Evolutionary conservation across 805 yeast genomes (phyloP).

Genomic region (Monosporozyma servazzii): DNA sequence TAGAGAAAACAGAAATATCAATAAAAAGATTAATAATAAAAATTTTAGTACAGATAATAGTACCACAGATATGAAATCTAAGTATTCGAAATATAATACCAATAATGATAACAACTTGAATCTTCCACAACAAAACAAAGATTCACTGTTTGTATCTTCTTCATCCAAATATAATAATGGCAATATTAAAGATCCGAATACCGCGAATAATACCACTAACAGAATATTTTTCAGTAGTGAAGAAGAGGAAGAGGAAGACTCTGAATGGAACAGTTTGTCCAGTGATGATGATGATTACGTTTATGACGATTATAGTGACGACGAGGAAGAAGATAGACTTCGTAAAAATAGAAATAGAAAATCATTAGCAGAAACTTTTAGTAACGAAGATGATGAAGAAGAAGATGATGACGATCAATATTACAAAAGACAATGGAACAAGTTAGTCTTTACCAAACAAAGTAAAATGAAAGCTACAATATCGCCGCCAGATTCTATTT

Average conservation of each 20-base stretch:
- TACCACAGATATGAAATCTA: not conserved
- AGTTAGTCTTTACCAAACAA: slow-evolving; percentile 19
- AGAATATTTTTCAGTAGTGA: slow-evolving; percentile 28
- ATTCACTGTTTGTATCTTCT: slow-evolving; percentile 4
- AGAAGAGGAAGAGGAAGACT: slow-evolving; percentile 21
- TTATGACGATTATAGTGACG: slow-evolving; percentile 19
- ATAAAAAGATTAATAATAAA: slow-evolving; percentile 1
- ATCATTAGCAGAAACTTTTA: not conserved
- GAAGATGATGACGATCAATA: slow-evolving; percentile 27
- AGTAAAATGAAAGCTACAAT: not conserved
- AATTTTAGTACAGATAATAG: not conserved
- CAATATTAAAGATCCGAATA: slow-evolving; percentile 3
- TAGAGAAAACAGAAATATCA: not conserved
- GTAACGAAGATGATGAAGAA: slow-evolving; percentile 15
- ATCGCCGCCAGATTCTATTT: not conserved
- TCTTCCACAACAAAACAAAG: slow-evolving; percentile 1
- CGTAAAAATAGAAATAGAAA: slow-evolving; percentile 2
- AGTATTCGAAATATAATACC: not conserved
- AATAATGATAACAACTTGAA: not conserved
- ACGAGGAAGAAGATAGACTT: slow-evolving; percentile 16
- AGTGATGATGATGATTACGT: slow-evolving; percentile 15
- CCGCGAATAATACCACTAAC: slow-evolving; percentile 10
- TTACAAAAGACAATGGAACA: slow-evolving; percentile 28
- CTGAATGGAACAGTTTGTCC: slow-evolving; percentile 27
- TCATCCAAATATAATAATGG: not conserved